Conservation (phyloP, 129 eudicot species). For the Flaveria robusta region DNA sequence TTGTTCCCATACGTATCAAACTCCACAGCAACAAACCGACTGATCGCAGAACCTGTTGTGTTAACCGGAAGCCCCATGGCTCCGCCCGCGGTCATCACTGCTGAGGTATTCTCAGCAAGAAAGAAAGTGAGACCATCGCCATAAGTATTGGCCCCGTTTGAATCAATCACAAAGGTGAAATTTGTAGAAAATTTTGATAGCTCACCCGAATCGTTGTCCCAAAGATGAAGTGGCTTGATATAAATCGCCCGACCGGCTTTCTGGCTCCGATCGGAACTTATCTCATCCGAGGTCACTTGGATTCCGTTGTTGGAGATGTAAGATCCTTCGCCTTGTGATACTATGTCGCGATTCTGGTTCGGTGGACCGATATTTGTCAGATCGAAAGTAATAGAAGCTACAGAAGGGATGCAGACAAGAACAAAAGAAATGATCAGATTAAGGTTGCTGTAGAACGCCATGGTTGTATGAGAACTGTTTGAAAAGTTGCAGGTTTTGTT, state of each 20-base stretch:
- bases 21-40: not conserved
- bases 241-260: not conserved
- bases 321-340: not conserved
- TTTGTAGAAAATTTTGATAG: not conserved
- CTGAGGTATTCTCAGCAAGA: not conserved
- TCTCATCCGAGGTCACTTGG: not conserved
- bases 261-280: no score
- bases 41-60: fast-evolving
- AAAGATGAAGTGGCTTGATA: not conserved
- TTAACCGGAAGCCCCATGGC: not conserved
- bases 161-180: constrained; percentile 4
- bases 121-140: constrained; percentile 2
- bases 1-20: not conserved
- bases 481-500: no score
- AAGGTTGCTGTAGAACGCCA: no score
- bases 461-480: no score
- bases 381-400: not conserved
- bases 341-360: not conserved
- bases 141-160: not conserved
- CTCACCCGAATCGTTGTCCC: not conserved
- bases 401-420: not conserved
- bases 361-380: not conserved
- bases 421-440: not conserved
- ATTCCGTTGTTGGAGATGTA: not conserved
- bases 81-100: not conserved